Conservation (phyloP, 768 basidiomycete genomes). For the Boletus reticulatus region DNA sequence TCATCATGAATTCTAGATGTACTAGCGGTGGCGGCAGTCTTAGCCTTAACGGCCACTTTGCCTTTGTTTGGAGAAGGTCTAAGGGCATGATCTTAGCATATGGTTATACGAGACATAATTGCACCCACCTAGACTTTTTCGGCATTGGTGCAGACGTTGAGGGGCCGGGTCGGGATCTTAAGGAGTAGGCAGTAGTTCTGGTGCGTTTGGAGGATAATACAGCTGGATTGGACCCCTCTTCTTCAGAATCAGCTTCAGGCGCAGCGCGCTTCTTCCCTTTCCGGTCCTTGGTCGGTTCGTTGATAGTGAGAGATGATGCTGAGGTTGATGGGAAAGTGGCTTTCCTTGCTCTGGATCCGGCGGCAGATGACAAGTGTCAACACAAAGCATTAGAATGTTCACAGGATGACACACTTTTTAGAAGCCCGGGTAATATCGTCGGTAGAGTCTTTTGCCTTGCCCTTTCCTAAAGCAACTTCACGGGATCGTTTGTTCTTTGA, state of each 20-base stretch:
- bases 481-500: slow-evolving; percentile 51
- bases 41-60: slow-evolving; percentile 57
- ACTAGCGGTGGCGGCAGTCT: slow-evolving; percentile 53
- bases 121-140: slow-evolving; percentile 64
- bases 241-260: slow-evolving; percentile 66
- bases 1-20: slow-evolving; percentile 67
- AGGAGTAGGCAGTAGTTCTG: slow-evolving; percentile 60
- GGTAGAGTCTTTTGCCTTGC: slow-evolving; percentile 58
- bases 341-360: slow-evolving; percentile 54
- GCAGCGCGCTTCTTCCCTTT: slow-evolving; percentile 94
- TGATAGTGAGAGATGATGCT: slow-evolving; percentile 56
- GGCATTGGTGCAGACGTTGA: slow-evolving; percentile 60
- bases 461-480: slow-evolving; percentile 51
- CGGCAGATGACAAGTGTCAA: slow-evolving; percentile 31
- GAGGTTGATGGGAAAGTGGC: slow-evolving; percentile 42
- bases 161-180: slow-evolving; percentile 55
- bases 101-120: slow-evolving; percentile 5
- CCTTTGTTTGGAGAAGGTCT: slow-evolving; percentile 57
- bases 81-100: slow-evolving; percentile 13
- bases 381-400: slow-evolving; percentile 25
- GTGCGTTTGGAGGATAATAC: slow-evolving; percentile 58
- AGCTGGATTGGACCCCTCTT: slow-evolving; percentile 50
- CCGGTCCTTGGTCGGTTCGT: slow-evolving; percentile 70
- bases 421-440: slow-evolving; percentile 51
- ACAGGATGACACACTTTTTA: slow-evolving; percentile 58